Evolutionary conservation across 768 basidiomycete genomes (phyloP), one percentile per base, ranked within the genome.

Genomic region (Phaeotremella fagi): DNA sequence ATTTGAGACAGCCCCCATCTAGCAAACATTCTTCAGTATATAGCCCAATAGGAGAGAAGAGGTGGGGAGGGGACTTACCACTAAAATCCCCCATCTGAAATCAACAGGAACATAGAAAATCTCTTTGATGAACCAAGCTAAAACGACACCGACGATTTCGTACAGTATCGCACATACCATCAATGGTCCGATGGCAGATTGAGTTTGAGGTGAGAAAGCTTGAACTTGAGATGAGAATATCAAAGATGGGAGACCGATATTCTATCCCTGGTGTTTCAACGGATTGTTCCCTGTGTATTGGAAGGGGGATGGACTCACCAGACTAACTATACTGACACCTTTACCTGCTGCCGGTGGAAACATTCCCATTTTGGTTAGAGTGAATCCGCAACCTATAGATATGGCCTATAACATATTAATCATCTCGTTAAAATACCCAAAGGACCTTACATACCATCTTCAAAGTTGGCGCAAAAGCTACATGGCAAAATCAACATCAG

Each of bases 211-310:
- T 1, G 77, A 79, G 68, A 81, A 80, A 0, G 78, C 75, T 1
- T 77, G 74, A 3, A 81, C 78, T 58, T 81, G 78, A 50, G 77
- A 79, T 0, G 77, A 71, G 61, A 81, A 81, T 9, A 81, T 75
- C 18, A 81, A 74, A 12, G 74, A 73, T 2, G 79, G 79, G 1
- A 81, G 63, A 1, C 75, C 74, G 47, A 80, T 63, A 63, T 79
- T 80, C 72, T 72, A 52, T 33, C 11, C 15, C 4, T 7, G 31
- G 7, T 33, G 31, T 33, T n/a, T n/a, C n/a, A n/a, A n/a, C n/a
- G n/a, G n/a, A n/a, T n/a, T n/a, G n/a, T n/a, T n/a, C n/a, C n/a
- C n/a, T n/a, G n/a, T n/a, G n/a, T n/a, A n/a, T n/a, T n/a, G n/a
- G n/a, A n/a, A n/a, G n/a, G n/a, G 33, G 33, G 33, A 35, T 9